Evolutionary conservation across 768 basidiomycete genomes (phyloP).

Genomic region (Imleria badia): DNA sequence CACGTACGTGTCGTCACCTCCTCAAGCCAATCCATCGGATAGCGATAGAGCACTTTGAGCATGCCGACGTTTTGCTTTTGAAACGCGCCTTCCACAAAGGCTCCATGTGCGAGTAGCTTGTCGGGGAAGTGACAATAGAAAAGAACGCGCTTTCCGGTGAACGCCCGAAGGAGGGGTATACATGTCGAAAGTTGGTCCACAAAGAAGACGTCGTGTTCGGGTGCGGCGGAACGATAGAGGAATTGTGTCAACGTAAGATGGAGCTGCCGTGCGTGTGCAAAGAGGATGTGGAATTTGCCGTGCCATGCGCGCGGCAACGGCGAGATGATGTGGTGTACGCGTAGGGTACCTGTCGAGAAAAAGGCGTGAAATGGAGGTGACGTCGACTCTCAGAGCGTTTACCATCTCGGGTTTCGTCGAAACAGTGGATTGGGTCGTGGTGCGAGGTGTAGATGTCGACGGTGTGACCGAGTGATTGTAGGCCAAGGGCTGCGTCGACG

Average conservation of each 20-base stretch:
- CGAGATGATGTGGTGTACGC: constrained; percentile 67
- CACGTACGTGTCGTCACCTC: constrained; percentile 82
- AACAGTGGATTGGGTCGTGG: constrained; percentile 84
- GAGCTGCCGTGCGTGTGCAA: constrained; percentile 86
- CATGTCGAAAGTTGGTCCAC: constrained; percentile 96
- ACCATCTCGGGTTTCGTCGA: constrained; percentile 94
- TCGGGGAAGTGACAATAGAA: constrained; percentile 99
- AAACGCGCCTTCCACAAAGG: constrained; percentile 51
- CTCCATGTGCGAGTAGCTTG: constrained; percentile 80
- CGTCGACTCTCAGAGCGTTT: neutral
- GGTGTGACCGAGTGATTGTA: constrained; percentile 80
- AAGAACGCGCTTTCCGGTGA: constrained; percentile 76
- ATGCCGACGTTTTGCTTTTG: constrained; percentile 43
- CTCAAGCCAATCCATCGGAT: constrained; percentile 89
- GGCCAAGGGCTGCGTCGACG: constrained; percentile 89
- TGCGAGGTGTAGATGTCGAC: constrained; percentile 93
- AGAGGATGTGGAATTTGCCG: constrained; percentile 85
- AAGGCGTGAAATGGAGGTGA: constrained; percentile 15
- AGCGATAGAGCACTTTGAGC: constrained; percentile 76
- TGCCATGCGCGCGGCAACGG: constrained; percentile 78
- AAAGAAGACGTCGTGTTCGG: constrained; percentile 78
- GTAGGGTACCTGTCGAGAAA: constrained; percentile 64
- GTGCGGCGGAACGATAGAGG: constrained; percentile 49
- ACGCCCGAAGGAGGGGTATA: constrained; percentile 72
- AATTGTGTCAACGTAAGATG: constrained; percentile 60